Percentiles rank a stretch among this genome's conserved stretches.
Conservation (phyloP, 1,139 yeast genomes). For the Geotrichum carabidarum region DNA sequence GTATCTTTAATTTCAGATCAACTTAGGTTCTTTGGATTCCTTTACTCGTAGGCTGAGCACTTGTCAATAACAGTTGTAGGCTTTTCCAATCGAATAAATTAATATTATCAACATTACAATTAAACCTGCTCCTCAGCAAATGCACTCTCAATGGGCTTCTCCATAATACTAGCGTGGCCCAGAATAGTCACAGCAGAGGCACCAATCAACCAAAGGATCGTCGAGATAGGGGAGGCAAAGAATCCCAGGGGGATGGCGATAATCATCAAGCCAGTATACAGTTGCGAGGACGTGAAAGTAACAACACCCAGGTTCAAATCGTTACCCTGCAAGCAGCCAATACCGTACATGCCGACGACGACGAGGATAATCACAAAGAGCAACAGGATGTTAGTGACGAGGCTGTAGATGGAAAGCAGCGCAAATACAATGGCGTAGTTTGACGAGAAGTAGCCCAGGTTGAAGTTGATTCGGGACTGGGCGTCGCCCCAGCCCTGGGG, state of each 20-base stretch:
- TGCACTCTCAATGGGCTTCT: slow-evolving; percentile 95
- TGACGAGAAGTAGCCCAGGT: slow-evolving; percentile 80
- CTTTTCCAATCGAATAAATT: background rate
- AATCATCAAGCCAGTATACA: slow-evolving; percentile 75
- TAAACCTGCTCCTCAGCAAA: slow-evolving; percentile 65
- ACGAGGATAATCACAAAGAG: slow-evolving; percentile 64
- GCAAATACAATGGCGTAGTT: slow-evolving; percentile 76
- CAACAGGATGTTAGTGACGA: slow-evolving; percentile 77
- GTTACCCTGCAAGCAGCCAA: slow-evolving; percentile 71
- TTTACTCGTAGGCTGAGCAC: no score
- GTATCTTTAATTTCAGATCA: no score
- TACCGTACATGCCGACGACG: slow-evolving; percentile 68
- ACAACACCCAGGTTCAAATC: slow-evolving; percentile 58
- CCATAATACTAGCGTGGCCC: slow-evolving; percentile 91
- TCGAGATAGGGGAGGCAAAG: slow-evolving; percentile 87
- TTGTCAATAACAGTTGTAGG: background rate
- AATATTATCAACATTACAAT: slow-evolving; percentile 9
- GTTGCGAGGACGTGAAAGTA: slow-evolving; percentile 62
- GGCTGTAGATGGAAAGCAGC: slow-evolving; percentile 60
- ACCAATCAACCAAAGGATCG: slow-evolving; percentile 95
- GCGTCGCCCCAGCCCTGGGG: slow-evolving; percentile 87
- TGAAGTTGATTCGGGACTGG: slow-evolving; percentile 82
- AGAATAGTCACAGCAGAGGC: slow-evolving; percentile 83
- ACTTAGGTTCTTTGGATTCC: no score
- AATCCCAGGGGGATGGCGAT: slow-evolving; percentile 80